Base-by-base conservation (phyloP, 306 rosid genomes). In the Rosa rugosa region DNA sequence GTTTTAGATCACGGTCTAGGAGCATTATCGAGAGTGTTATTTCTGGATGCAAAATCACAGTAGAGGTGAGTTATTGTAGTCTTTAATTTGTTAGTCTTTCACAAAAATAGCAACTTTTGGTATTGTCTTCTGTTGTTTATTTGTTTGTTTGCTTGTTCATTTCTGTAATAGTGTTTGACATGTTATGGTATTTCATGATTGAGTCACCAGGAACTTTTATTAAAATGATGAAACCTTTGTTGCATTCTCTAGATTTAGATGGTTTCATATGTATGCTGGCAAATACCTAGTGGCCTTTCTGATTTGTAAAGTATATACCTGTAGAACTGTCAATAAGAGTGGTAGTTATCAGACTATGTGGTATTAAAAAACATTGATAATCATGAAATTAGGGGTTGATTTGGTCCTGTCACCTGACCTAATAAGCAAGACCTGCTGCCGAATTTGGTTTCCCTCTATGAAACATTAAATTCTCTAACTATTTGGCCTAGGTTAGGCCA, bases 1-100 rank as follows among this genome's bases (percentile, higher is more conserved):
- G 60, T 75, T 83, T 82, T 75, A 95, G 99, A 60, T 95, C 91
- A 13, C 89, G 97, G 77, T 91, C 95, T 36, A 87, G 90, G 83
- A 90, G 90, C 84, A 83, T 95, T 80, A 84, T 95, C 68, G 96
- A 91, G 75, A 90, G 85, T 77, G 85, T 90, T 27, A 18, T 89
- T 69, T 81, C 80, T 81, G 87, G 91, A 81, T 92, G 86, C 84
- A 91, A 91, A 85, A 87, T 95, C 77, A 79, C 81, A 75, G 82
- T 95, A 65, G 90, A 91, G 89, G 99, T 91, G 79, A 86, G 81
- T 85, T 80, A 38, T 75, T 62, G 56, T 78, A 65, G 31, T 66
- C 74, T 42, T 14, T 62, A 57, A 23, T 74, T 36, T 77, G 40
- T 53, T 59, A 27, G 31, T 27, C 31, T 27, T 59, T 14, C 69